Evolutionary conservation across 768 basidiomycete species (phyloP), one percentile per base, ranked within the genome.

Genomic region (Lactifluus pinguis): DNA sequence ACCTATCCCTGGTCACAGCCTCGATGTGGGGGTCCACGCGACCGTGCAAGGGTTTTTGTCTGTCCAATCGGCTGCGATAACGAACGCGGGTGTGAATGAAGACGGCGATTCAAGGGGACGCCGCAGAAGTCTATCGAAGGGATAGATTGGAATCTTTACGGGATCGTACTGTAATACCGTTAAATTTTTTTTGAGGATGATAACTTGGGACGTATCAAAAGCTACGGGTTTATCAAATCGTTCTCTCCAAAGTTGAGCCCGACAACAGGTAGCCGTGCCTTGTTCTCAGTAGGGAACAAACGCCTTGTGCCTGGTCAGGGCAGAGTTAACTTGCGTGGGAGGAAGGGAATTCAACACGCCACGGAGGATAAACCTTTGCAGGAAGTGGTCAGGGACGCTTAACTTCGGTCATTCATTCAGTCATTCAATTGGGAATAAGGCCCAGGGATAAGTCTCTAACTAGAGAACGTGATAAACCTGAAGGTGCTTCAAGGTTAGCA

Each of bases 201-300:
- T 38, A 38, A 11, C 13, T 38, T 9, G 25, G 21, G 44, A 19
- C 10, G n/a, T n/a, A 19, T 25, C 3, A 25, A 21, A 25, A 19
- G 45, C 21, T 21, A 25, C 45, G 7, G 4, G 8, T 47, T 25
- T 47, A 47, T 42, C 25, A 29, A 30, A 42, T 42, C 39, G 9
- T 30, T 32, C 32, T 36, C n/a, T 34, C 25, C 32, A 34, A 49
- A 19, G 25, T 49, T 38, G 38, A 38, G 13, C 38, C 14, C 5
- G 25, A 25, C 25, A 25, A 2, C 25, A 29, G 2, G 25, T 49
- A 7, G 7, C 17, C 19, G 54, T 55, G 25, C 53, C 30, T 55
- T 55, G 30, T 47, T 55, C 54, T 32, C 54, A 21, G 32, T 19
- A 9, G 19, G 54, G 54, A 55, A 55, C 54, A 55, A 55, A 45